These are phyloP conservation scores for barley (Hordeum vulgare) DNA, from an alignment of 176 grass and related monocot genomes.

Conservation along the genomic window MorexV3_pseudomolecules_assembly NC_058523.1:378326119-378326618, in stretches of 20 bases:
- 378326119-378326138: background rate
- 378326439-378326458: background rate
- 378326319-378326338: background rate
- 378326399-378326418: background rate
- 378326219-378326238: too few relatives aligned
- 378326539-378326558: background rate
- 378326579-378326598: background rate
- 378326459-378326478: background rate
- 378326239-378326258: background rate
- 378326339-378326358: background rate
- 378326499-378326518: background rate
- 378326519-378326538: background rate
- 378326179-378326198: background rate
- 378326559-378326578: background rate
- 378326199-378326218: background rate
- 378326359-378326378: background rate
- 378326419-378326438: background rate
- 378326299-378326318: background rate
- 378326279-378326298: background rate
- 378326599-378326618: background rate
- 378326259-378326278: background rate
- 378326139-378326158: background rate
- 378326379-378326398: background rate
- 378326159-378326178: background rate
- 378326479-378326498: background rate